phyloP scores from a whole-genome alignment of 108 stramenopile species.

The Pseudonitzschia pungens region DNA sequence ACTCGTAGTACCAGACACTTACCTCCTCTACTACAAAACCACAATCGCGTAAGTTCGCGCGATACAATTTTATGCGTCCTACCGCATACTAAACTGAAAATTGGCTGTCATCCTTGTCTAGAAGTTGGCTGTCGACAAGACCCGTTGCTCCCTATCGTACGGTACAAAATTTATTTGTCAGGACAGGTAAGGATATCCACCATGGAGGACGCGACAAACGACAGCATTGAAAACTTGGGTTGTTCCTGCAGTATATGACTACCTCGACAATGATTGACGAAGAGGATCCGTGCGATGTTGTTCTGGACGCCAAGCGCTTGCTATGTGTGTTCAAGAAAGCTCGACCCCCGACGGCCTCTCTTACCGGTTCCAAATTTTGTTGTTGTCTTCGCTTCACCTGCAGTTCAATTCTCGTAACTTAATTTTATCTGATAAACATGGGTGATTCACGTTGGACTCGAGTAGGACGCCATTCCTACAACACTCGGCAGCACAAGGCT shows the following conservation, averaged over 20 bases:
- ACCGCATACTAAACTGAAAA: neutral
- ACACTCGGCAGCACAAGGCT: slow-evolving; percentile 84
- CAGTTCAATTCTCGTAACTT: slow-evolving; percentile 7
- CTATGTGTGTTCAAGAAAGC: no score
- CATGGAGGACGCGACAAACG: neutral
- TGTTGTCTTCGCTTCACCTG: no score
- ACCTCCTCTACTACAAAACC: slow-evolving; percentile 19
- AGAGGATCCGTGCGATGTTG: no score
- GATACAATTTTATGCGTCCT: neutral
- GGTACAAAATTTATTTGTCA: slow-evolving; percentile 3
- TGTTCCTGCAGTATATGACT: neutral
- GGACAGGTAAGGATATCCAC: slow-evolving; percentile 5
- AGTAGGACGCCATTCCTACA: slow-evolving; percentile 94
- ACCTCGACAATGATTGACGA: no score
- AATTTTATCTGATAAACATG: slow-evolving; percentile 45
- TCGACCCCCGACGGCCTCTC: neutral
- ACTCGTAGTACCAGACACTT: slow-evolving; percentile 15
- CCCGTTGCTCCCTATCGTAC: neutral
- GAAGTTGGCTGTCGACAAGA: no score
- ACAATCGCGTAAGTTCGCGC: neutral
- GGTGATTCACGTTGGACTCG: slow-evolving; percentile 93
- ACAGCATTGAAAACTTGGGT: neutral
- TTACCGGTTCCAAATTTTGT: no score
- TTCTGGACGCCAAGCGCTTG: no score
- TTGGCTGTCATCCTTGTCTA: no score